Base-by-base conservation (phyloP, 2,329 filamentous ascomycete genomes). In the Cercospora zeae-maydis region DNA sequence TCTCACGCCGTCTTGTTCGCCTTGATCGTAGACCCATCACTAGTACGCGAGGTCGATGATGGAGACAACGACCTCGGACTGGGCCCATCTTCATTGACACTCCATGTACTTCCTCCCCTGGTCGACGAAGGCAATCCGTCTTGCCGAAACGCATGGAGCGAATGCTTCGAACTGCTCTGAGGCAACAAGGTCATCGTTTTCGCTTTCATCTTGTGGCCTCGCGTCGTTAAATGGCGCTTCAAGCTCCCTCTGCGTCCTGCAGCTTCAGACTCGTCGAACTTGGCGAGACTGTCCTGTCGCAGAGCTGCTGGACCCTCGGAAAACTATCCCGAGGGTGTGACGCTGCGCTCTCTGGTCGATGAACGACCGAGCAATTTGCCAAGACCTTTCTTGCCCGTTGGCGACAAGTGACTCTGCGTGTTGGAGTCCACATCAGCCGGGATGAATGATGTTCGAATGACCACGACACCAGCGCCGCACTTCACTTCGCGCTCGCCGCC, bases 391-490 rank as follows among this genome's bases (percentile, higher is more conserved):
- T 66, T 68, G 39, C 67, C 63, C 16, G 64, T 61, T 14, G 66
- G 62, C 9, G 66, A 66, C 19, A 63, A 58, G 4, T 47, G 31
- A 30, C 64, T 62, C 13, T 63, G 63, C 19, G 63, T 59, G 37
- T 67, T 53, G 45, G 69, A 72, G 4, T 42, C 64, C 8, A 59
- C 66, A 13, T 73, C 72, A 7, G 69, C 67, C 4, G 72, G 66
- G 55, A 66, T 63, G 65, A 74, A 75, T 2, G 67, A 69, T 3
- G 71, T 72, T 31, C 69, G 66, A 7, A 75, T 59, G 47, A 97
- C 75, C 0, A 86, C 81, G 0, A 97, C 88, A 45, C 90, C 91
- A 24, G 92, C 92, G 11, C 93, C 93, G 27, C 93, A 87, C 34
- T 80, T 84, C 58, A 99, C 78, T 42, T 86, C 81, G 80, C 93